Base-by-base conservation (phyloP, 108 stramenopile genomes). In the Fragilaria crotonensis region DNA sequence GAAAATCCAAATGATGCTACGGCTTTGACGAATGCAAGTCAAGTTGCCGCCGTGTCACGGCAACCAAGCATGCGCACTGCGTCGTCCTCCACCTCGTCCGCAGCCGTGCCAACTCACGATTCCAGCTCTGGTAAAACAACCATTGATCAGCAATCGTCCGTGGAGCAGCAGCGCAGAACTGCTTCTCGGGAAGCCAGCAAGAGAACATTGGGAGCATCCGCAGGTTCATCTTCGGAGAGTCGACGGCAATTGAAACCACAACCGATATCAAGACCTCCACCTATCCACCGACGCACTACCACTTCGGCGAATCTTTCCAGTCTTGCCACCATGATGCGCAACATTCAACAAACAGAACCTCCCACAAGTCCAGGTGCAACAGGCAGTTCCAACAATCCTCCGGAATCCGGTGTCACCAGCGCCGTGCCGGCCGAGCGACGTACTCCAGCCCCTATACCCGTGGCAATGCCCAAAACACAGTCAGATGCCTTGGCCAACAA, bases 61-160 rank as follows among this genome's bases (percentile, higher is more conserved):
- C n/a, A n/a, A n/a, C n/a, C n/a, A n/a, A n/a, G n/a, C 36, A 41
- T 11, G 36, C 36, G 7, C 36, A 41, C 14, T 14, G 36, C 14
- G 14, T 41, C 36, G 36, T 14, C 14, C 36, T 14, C 7, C 36
- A 41, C 36, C 7, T 41, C 36, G 7, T 41, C 36, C 7, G 7
- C 36, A 41, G 11, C 36, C 7, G 36, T 41, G 20, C 2, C 25
- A 54, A 11, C 20, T 66, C 4, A 7, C 57, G 57, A 1, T 77
- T 23, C 76, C 70, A 1, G 45, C 57, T 14, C 25, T 71, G 36
- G 7, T 41, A 7, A 7, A 41, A 14, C 36, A 41, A 41, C 11
- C 36, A 41, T 7, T 14, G 14, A 41, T 14, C 36, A 41, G 7
- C 36, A 7, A 11, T 14, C 36, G 11, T 41, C 14, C 7, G 36